A percentile compares a stretch with the other conserved stretches of the same genome.
Evolutionary conservation across 2,329 filamentous ascomycete genomes (phyloP).

Genomic region (Nigrospora sphaerica): DNA sequence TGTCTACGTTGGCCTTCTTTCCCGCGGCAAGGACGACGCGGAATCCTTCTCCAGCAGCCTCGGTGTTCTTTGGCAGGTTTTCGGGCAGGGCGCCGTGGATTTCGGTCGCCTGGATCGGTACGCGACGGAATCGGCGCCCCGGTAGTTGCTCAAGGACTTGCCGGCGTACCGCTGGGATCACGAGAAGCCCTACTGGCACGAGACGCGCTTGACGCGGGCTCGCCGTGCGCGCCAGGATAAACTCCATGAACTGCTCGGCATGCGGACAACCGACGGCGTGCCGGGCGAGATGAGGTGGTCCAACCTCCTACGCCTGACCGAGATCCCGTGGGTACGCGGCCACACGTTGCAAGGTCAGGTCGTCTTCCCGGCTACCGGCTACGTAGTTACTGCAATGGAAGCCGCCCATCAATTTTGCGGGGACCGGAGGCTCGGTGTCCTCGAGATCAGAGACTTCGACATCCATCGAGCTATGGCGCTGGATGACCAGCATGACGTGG

Average conservation of each 20-base stretch:
- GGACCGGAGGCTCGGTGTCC: background rate
- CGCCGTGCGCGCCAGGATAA: slow-evolving; percentile 11
- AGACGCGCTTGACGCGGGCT: slow-evolving; percentile 27
- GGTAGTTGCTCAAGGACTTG: slow-evolving; percentile 11
- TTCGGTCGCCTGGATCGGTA: background rate
- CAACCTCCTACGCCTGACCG: slow-evolving; percentile 21
- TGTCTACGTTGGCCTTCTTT: slow-evolving; percentile 12
- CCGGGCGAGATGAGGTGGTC: slow-evolving; percentile 22
- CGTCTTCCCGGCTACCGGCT: slow-evolving; percentile 33
- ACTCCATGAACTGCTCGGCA: slow-evolving; percentile 21
- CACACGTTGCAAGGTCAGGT: slow-evolving; percentile 29
- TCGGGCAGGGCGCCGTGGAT: background rate
- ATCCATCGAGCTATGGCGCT: slow-evolving; percentile 11
- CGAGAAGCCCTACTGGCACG: slow-evolving; percentile 25
- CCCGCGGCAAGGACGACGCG: slow-evolving; percentile 12
- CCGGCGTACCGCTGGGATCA: slow-evolving; percentile 39
- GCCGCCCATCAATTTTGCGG: slow-evolving; percentile 14
- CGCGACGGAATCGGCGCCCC: background rate
- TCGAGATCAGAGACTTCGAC: slow-evolving; percentile 11
- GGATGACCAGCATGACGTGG: slow-evolving; percentile 10
- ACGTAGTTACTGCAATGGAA: slow-evolving; percentile 31
- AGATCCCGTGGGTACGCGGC: slow-evolving; percentile 25
- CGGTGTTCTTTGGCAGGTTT: background rate
- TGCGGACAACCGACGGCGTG: slow-evolving; percentile 17
- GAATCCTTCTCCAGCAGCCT: slow-evolving; percentile 5